Conservation (phyloP, 108 stramenopile genomes). For the Discostella stelligeroides region DNA sequence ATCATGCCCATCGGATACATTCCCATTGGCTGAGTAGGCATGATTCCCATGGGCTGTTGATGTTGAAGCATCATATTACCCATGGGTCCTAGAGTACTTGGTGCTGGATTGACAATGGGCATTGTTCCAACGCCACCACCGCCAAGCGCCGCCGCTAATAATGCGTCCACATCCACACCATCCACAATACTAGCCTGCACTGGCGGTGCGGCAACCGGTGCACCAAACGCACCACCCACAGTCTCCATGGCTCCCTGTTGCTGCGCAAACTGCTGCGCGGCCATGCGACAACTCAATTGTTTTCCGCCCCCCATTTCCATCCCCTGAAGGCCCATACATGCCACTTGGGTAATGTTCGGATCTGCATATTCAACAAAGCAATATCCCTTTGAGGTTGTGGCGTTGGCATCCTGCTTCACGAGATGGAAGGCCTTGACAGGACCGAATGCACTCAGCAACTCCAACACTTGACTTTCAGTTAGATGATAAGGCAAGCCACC, state of each 20-base stretch:
- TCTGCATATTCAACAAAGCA: conserved; percentile 96
- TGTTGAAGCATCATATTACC: conserved; percentile 49
- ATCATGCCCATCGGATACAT: conserved; percentile 19
- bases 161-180: conserved; percentile 78
- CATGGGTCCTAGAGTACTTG: conserved; percentile 45
- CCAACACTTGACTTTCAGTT: conserved; percentile 89
- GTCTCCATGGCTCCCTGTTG: conserved; percentile 3
- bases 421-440: conserved; percentile 93
- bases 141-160: conserved; percentile 86
- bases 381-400: conserved; percentile 91
- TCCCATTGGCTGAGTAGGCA: conserved; percentile 13
- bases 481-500: conserved; percentile 97
- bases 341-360: conserved; percentile 76
- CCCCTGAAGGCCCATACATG: conserved; percentile 93
- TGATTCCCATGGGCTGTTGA: conserved; percentile 5
- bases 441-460: conserved; percentile 94
- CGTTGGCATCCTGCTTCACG: conserved; percentile 83
- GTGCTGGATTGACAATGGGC: conserved; percentile 9
- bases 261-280: conserved; percentile 41
- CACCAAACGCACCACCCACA: conserved; percentile 16
- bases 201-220: conserved; percentile 21
- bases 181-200: conserved; percentile 47
- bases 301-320: conserved; percentile 96
- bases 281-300: conserved; percentile 87
- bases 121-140: conserved; percentile 1